A percentile compares a stretch with the other conserved stretches of the same genome.
These are phyloP conservation scores for Stenogyne calaminthoides DNA, from an alignment of 305 asterid genomes.

Conservation along the genomic window DNA sequence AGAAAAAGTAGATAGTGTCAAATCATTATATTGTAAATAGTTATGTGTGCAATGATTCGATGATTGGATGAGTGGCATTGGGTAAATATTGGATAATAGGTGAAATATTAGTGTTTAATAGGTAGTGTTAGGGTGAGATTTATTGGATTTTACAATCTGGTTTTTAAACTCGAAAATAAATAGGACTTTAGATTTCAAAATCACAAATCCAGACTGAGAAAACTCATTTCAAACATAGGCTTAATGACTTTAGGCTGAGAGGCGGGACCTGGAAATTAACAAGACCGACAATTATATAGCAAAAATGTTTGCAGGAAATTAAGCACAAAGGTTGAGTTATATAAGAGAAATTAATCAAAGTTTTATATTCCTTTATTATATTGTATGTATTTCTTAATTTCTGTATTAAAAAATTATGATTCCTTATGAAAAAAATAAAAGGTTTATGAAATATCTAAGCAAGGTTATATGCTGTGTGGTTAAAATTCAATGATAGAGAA, in stretches of 20 bases:
- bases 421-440: neutral
- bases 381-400: no score
- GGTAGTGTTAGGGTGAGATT: neutral
- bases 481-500: neutral
- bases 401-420: no score
- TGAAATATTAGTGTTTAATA: neutral
- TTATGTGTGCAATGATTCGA: neutral
- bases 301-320: slow-evolving; percentile 12
- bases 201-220: neutral
- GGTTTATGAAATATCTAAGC: neutral
- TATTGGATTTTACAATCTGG: neutral
- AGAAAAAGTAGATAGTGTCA: neutral
- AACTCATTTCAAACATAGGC: neutral
- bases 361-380: no score
- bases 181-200: neutral
- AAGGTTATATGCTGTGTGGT: neutral
- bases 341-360: no score
- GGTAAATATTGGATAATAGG: neutral
- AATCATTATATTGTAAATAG: neutral
- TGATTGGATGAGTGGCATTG: neutral
- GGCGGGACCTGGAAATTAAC: slow-evolving; percentile 11
- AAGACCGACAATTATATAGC: slow-evolving; percentile 2
- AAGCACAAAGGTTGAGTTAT: neutral
- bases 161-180: neutral
- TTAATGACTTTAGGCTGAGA: slow-evolving; percentile 16